Conservation (phyloP, 805 yeast genomes). For the Lipomyces yamanashiensis region DNA sequence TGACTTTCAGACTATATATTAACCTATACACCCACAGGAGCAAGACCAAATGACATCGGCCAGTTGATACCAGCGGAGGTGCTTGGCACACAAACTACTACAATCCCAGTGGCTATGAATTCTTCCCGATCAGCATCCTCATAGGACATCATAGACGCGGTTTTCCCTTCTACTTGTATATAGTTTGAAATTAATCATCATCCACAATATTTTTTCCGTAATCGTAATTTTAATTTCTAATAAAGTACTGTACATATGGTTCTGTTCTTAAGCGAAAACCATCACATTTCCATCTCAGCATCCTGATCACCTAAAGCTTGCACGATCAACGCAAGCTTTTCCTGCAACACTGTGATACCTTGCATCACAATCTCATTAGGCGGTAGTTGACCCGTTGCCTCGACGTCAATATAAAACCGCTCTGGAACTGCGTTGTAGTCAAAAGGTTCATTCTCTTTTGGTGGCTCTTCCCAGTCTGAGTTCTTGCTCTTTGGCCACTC, state of each 20-base stretch:
- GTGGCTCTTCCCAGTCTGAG: slow-evolving; percentile 87
- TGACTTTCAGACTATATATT: background rate
- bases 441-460: slow-evolving; percentile 66
- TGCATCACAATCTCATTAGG: slow-evolving; percentile 88
- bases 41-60: slow-evolving; percentile 14
- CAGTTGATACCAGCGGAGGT: slow-evolving; percentile 1
- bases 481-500: slow-evolving; percentile 95
- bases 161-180: background rate
- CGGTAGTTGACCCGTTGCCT: slow-evolving; percentile 85
- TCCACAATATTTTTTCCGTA: background rate
- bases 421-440: slow-evolving; percentile 83
- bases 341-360: slow-evolving; percentile 83
- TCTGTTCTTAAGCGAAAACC: background rate
- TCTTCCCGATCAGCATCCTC: background rate
- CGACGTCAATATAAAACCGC: slow-evolving; percentile 85
- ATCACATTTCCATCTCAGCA: slow-evolving; percentile 26
- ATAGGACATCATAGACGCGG: background rate
- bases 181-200: background rate
- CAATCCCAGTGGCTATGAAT: slow-evolving; percentile 1
- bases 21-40: background rate
- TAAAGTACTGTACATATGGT: background rate
- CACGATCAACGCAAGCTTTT: slow-evolving; percentile 86
- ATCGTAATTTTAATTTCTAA: background rate
- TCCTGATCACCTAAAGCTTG: slow-evolving; percentile 56
- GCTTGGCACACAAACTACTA: background rate